Evolutionary conservation across 768 basidiomycete species (phyloP).

Genomic region (Mycena filopes): DNA sequence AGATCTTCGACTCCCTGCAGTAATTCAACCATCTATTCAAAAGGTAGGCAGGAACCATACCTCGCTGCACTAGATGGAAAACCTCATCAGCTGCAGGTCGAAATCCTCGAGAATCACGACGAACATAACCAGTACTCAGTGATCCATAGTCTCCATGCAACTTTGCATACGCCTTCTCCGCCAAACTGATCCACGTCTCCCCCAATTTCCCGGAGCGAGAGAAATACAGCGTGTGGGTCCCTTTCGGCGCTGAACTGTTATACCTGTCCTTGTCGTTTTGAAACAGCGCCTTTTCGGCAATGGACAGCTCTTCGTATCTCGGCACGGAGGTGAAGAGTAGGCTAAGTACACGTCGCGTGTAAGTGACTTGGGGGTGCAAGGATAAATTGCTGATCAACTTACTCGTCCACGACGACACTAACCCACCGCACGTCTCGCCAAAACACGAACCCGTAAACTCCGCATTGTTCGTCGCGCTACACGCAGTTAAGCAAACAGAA

Average conservation of each 20-base stretch:
- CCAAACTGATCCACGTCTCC: conserved; percentile 40
- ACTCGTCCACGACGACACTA: conserved; percentile 50
- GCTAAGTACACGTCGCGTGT: conserved; percentile 26
- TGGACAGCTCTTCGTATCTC: conserved; percentile 44
- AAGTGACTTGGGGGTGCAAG: not conserved
- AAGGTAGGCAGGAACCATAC: too few relatives aligned
- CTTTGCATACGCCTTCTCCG: conserved; percentile 50
- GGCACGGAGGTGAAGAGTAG: conserved; percentile 44
- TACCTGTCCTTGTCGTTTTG: conserved; percentile 47
- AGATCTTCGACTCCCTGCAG: conserved; percentile 28
- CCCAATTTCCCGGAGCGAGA: conserved; percentile 41
- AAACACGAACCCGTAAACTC: conserved; percentile 51
- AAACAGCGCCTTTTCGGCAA: conserved; percentile 42
- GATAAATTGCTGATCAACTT: conserved; percentile 8
- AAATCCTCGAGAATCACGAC: not conserved
- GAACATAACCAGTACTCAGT: conserved; percentile 38
- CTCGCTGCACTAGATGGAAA: conserved; percentile 42
- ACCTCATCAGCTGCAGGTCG: conserved; percentile 7
- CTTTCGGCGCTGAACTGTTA: conserved; percentile 42
- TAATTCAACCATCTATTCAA: too few relatives aligned
- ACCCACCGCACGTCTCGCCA: conserved; percentile 46
- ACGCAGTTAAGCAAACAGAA: not conserved
- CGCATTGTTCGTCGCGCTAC: conserved; percentile 43
- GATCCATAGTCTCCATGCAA: conserved; percentile 47
- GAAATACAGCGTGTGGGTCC: conserved; percentile 46